phyloP scores from a whole-genome alignment of 2,329 filamentous ascomycete genomes.

The Blumeria graminis region DNA sequence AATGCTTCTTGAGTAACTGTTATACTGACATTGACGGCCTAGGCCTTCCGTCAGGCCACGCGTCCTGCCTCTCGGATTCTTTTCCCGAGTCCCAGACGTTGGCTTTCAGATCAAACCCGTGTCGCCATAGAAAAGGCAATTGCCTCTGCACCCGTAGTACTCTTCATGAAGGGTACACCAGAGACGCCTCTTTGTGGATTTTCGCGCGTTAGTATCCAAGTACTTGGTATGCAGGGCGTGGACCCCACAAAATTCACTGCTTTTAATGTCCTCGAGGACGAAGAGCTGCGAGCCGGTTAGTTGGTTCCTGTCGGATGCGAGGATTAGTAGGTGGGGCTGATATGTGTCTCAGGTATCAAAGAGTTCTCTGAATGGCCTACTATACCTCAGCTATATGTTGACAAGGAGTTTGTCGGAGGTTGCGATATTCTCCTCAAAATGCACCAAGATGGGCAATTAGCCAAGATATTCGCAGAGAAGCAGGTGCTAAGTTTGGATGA shows the following conservation, averaged over 20 bases:
- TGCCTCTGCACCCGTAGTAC: slow-evolving; percentile 64
- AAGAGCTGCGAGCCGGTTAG: slow-evolving; percentile 59
- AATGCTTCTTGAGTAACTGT: background rate
- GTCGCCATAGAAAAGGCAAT: slow-evolving; percentile 80
- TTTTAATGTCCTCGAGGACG: slow-evolving; percentile 88
- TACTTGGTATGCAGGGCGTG: slow-evolving; percentile 81
- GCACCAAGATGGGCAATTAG: slow-evolving; percentile 87
- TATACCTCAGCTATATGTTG: slow-evolving; percentile 86
- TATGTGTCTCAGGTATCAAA: slow-evolving; percentile 52
- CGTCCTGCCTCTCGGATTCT: slow-evolving; percentile 10
- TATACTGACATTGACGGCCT: background rate
- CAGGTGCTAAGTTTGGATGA: slow-evolving; percentile 32
- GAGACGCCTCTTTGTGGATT: slow-evolving; percentile 93
- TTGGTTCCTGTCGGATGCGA: slow-evolving; percentile 2
- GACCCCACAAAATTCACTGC: slow-evolving; percentile 93
- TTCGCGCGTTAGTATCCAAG: slow-evolving; percentile 83
- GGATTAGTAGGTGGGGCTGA: background rate
- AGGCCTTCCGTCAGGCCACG: background rate
- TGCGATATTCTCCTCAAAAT: slow-evolving; percentile 92
- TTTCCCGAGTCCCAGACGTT: slow-evolving; percentile 21
- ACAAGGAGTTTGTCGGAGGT: slow-evolving; percentile 92
- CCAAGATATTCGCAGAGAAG: slow-evolving; percentile 81
- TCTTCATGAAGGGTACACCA: slow-evolving; percentile 99
- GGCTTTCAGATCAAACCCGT: slow-evolving; percentile 58
- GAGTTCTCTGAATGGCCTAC: slow-evolving; percentile 99